A percentile compares a stretch with the other conserved stretches of the same genome.
Evolutionary conservation across 2,329 filamentous ascomycete species (phyloP).

Genomic region (Penicillium hesseltinei): DNA sequence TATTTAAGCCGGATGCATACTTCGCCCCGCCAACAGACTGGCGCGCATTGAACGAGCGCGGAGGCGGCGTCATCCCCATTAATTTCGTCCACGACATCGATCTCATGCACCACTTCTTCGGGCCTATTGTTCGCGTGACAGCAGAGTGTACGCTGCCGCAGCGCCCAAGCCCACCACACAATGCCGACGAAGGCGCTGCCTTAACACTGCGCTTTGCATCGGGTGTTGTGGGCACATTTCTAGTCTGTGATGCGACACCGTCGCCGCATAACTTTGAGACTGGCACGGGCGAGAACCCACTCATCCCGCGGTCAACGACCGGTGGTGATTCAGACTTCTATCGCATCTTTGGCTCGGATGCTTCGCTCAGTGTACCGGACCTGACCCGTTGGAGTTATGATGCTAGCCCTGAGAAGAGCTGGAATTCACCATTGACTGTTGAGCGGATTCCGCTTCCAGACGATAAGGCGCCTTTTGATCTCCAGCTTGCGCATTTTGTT

Average conservation of each 20-base stretch:
- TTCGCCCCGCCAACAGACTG: slow-evolving; percentile 51
- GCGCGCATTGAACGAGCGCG: slow-evolving; percentile 43
- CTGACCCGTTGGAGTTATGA: slow-evolving; percentile 52
- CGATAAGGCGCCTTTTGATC: slow-evolving; percentile 50
- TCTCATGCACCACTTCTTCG: slow-evolving; percentile 56
- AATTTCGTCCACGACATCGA: slow-evolving; percentile 64
- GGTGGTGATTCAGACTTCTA: slow-evolving; percentile 48
- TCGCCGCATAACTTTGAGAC: slow-evolving; percentile 57
- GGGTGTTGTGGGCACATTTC: slow-evolving; percentile 57
- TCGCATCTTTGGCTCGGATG: slow-evolving; percentile 55
- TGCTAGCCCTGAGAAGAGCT: slow-evolving; percentile 40
- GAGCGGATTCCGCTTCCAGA: slow-evolving; percentile 31
- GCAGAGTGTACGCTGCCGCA: slow-evolving; percentile 50
- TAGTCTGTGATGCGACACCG: slow-evolving; percentile 54
- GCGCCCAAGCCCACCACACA: slow-evolving; percentile 39
- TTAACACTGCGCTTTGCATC: slow-evolving; percentile 54
- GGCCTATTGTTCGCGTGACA: slow-evolving; percentile 52
- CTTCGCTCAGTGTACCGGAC: slow-evolving; percentile 54
- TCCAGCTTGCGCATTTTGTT: slow-evolving; percentile 54
- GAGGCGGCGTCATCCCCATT: slow-evolving; percentile 56
- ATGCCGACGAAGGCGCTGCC: slow-evolving; percentile 58
- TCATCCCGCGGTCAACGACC: slow-evolving; percentile 42
- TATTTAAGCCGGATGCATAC: slow-evolving; percentile 53
- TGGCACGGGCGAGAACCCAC: slow-evolving; percentile 59
- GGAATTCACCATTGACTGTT: slow-evolving; percentile 39